Percentiles rank a stretch among this genome's conserved stretches.
Conservation (phyloP, 176 grass and related monocot genomes). For the Ensete ventricosum region DNA sequence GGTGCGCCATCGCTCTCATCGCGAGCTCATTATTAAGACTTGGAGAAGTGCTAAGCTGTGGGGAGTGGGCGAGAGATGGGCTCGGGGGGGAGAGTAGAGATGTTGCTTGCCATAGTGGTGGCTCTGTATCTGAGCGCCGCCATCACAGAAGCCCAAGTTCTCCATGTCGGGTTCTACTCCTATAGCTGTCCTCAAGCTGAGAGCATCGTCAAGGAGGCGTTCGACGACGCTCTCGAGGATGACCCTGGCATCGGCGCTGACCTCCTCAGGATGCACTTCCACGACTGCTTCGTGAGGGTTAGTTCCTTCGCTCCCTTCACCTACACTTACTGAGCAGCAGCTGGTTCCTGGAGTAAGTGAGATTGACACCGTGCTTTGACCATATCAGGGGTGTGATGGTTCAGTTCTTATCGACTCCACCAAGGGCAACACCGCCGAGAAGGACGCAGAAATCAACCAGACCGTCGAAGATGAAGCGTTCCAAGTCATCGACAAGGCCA, state of each 20-base stretch:
- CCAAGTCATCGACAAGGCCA: not conserved
- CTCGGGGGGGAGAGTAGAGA: no score
- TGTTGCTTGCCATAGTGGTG: not conserved
- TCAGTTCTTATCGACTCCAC: conserved; percentile 2
- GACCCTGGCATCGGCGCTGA: conserved; percentile 22
- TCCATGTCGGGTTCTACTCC: conserved; percentile 21
- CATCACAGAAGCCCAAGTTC: conserved; percentile 22
- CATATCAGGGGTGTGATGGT: conserved; percentile 4
- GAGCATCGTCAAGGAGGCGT: conserved; percentile 27
- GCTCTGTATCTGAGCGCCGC: not conserved
- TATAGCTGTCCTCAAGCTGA: conserved; percentile 26
- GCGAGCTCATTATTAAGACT: no score
- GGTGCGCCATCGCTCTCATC: no score
- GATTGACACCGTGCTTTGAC: not conserved
- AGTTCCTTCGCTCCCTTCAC: not conserved
- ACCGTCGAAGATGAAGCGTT: not conserved
- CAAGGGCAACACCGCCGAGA: conserved; percentile 2
- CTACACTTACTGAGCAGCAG: no score
- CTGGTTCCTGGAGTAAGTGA: no score
- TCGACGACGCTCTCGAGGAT: conserved; percentile 3
- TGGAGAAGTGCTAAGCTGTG: no score
- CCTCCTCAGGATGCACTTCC: not conserved
- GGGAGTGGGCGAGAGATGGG: no score
- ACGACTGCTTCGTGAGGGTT: conserved; percentile 16
- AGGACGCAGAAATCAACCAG: conserved; percentile 1